phyloP scores from a whole-genome alignment of 106 monocot genomes.

The Acanthochlamys bracteata region DNA sequence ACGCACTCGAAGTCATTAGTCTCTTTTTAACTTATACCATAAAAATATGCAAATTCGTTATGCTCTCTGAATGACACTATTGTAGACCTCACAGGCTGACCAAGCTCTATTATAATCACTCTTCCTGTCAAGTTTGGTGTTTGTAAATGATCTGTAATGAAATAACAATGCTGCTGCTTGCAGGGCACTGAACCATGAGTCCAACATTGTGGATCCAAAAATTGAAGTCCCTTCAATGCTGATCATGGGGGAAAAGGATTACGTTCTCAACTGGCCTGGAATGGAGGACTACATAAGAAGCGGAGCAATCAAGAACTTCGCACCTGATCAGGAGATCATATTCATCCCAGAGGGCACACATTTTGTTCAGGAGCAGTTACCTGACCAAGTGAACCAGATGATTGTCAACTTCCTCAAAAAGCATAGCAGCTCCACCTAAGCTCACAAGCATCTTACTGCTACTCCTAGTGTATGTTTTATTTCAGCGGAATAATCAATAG shows the following conservation, averaged over 20 bases:
- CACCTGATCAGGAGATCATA: conserved; percentile 22
- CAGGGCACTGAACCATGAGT: not conserved
- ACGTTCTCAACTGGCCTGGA: conserved; percentile 14
- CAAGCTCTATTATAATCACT: not conserved
- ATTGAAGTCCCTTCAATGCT: conserved; percentile 16
- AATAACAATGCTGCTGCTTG: conserved; percentile 14
- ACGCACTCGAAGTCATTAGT: no score
- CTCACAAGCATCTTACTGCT: no score
- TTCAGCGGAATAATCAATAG: no score
- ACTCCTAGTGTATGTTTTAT: no score
- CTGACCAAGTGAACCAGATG: conserved; percentile 33
- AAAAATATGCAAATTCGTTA: no score
- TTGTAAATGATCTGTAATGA: conserved; percentile 29
- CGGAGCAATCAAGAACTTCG: conserved; percentile 13
- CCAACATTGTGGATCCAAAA: conserved; percentile 10
- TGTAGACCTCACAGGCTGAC: not conserved
- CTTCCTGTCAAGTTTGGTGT: conserved; percentile 3
- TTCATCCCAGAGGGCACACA: conserved; percentile 41
- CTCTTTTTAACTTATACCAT: no score
- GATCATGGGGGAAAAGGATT: conserved; percentile 32
- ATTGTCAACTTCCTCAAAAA: conserved; percentile 30
- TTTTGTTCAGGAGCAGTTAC: conserved; percentile 58
- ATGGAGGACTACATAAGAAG: conserved; percentile 16
- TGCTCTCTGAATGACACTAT: no score
- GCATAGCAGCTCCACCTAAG: no score